Base-by-base conservation (phyloP, 2,329 filamentous ascomycete species). In the Lecanicillium sp. region DNA sequence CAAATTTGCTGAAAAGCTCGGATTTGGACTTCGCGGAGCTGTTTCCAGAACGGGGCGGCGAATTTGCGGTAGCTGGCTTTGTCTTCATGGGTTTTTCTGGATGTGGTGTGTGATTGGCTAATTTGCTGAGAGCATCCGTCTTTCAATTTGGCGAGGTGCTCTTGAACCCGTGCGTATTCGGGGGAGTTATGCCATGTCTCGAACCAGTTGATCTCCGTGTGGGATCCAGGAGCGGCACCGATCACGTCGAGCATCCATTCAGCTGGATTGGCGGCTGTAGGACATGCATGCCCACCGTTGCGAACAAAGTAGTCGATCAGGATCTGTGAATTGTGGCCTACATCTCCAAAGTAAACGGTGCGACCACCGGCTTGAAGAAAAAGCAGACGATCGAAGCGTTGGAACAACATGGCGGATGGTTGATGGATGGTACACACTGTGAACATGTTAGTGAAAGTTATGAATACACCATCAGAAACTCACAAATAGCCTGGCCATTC, bases 401-500 rank as follows among this genome's bases (percentile, higher is more conserved):
- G 85, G 68, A 95, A 95, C 37, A 95, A 72, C 73, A 94, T 88
- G 25, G 89, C 88, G 12, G 86, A 94, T n/a, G 90, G 90, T 60
- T 96, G 90, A 59, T 96, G 90, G 44, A 95, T 95, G 0, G 90
- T 95, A 65, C 88, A 95, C n/a, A 95, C n/a, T n/a, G n/a, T n/a
- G n/a, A n/a, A n/a, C n/a, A n/a, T n/a, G n/a, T n/a, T n/a, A n/a
- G n/a, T n/a, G n/a, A n/a, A n/a, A n/a, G n/a, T n/a, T n/a, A n/a
- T n/a, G n/a, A n/a, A n/a, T n/a, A n/a, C n/a, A n/a, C n/a, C n/a
- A n/a, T n/a, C n/a, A n/a, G n/a, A n/a, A n/a, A n/a, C n/a, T n/a
- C n/a, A n/a, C n/a, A 78, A 60, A 95, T 86, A 37, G 90, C 89
- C 57, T 94, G 87, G 13, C 90, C 89, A 45, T 80, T 83, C 59